These are phyloP conservation scores for Eucalyptus cloeziana DNA, from an alignment of 345 rosid species.

Conservation along the genomic window DNA sequence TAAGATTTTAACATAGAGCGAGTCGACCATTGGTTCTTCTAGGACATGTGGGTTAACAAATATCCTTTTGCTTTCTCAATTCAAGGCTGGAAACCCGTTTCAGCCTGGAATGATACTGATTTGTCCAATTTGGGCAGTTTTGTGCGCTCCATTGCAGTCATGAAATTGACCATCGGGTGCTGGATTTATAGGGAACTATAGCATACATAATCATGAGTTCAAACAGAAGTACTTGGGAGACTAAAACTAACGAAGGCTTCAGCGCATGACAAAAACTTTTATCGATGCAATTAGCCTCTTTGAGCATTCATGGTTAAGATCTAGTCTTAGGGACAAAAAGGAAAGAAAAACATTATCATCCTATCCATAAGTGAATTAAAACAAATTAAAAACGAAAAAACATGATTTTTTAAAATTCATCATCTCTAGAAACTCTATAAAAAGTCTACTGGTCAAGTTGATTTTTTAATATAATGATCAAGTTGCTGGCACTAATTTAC, in stretches of 20 bases:
- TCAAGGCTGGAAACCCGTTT: background rate
- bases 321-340: background rate
- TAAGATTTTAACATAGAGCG: background rate
- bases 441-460: background rate
- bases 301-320: background rate
- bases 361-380: background rate
- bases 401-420: too few relatives aligned
- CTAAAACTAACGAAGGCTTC: background rate
- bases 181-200: background rate
- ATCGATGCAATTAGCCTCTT: background rate
- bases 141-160: background rate
- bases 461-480: rapidly evolving
- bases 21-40: background rate
- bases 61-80: background rate
- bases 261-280: background rate
- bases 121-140: background rate
- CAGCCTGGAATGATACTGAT: background rate
- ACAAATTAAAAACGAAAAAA: background rate
- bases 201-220: background rate
- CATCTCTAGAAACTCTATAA: background rate
- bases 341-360: background rate
- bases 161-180: background rate
- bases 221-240: background rate
- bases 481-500: background rate
- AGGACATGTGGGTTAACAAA: background rate